phyloP scores from a whole-genome alignment of 1,139 yeast genomes.

The Geotrichum siamense region DNA sequence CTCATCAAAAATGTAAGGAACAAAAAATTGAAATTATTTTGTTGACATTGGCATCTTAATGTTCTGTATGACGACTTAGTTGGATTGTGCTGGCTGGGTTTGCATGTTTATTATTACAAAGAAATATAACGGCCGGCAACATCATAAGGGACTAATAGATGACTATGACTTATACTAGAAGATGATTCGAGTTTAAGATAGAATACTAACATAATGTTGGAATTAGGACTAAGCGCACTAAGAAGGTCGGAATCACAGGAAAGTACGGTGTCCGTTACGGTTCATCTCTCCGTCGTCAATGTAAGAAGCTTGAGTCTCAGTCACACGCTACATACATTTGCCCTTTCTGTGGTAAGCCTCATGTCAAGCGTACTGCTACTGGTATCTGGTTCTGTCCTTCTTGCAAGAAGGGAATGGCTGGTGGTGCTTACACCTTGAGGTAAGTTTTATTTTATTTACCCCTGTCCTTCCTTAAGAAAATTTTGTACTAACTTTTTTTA shows the following conservation, averaged over 20 bases:
- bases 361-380: constrained; percentile 95
- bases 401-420: constrained; percentile 96
- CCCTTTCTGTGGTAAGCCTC: constrained; percentile 99
- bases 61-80: too few species aligned
- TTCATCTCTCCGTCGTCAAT: constrained; percentile 99
- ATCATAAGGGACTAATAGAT: background rate
- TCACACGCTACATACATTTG: constrained; percentile 99
- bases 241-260: constrained; percentile 99
- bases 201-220: constrained; percentile 7
- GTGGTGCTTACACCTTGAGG: constrained; percentile 99
- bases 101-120: too few species aligned
- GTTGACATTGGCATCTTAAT: too few species aligned
- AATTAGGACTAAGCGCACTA: constrained; percentile 95
- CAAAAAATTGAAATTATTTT: background rate
- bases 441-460: constrained; percentile 18
- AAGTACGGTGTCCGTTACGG: constrained; percentile 99
- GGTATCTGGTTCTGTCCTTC: constrained; percentile 99
- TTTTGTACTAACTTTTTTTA: constrained; percentile 9
- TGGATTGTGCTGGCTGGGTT: too few species aligned
- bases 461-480: background rate
- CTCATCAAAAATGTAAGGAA: constrained; percentile 9
- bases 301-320: constrained; percentile 98
- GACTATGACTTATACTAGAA: background rate
- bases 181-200: too few species aligned
- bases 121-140: background rate